Evolutionary conservation across 495 filamentous ascomycete species (phyloP).

Genomic region (Massariosphaeria phaeospora): DNA sequence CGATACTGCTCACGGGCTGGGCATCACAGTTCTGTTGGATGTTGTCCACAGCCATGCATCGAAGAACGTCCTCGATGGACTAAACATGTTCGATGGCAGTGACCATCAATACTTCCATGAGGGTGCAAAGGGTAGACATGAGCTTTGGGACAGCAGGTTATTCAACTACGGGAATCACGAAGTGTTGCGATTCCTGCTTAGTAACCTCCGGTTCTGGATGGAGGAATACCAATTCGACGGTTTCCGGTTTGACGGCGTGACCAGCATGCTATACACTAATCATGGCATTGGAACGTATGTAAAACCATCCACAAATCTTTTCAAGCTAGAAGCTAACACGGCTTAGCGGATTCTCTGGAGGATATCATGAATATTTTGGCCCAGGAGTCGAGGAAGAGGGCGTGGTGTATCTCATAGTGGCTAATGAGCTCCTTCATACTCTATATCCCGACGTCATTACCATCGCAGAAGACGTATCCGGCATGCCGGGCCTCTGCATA

Average conservation of each 20-base stretch:
- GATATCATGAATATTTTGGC: constrained; percentile 98
- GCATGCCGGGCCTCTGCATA: constrained; percentile 93
- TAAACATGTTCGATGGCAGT: constrained; percentile 91
- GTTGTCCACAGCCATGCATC: constrained; percentile 97
- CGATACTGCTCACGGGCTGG: constrained; percentile 88
- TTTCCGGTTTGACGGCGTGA: constrained; percentile 96
- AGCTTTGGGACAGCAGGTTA: constrained; percentile 89
- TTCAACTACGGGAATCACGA: constrained; percentile 98
- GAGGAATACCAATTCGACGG: constrained; percentile 96
- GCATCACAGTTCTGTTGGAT: constrained; percentile 86
- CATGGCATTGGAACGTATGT: constrained; percentile 98
- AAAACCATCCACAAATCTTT: background rate
- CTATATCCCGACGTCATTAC: constrained; percentile 84
- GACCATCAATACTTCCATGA: constrained; percentile 95
- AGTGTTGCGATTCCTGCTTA: constrained; percentile 87
- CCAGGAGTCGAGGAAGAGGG: constrained; percentile 89
- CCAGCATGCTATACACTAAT: constrained; percentile 93
- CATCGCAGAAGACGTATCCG: constrained; percentile 94
- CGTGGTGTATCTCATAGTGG: constrained; percentile 90
- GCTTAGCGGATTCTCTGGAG: constrained; percentile 85
- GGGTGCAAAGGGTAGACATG: constrained; percentile 76
- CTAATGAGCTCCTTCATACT: constrained; percentile 90
- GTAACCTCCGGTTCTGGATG: constrained; percentile 98
- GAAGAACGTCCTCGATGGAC: constrained; percentile 89
- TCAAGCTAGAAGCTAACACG: constrained; percentile 28